Conservation (phyloP, 2,329 filamentous ascomycete genomes). For the Phialophora tarda region DNA sequence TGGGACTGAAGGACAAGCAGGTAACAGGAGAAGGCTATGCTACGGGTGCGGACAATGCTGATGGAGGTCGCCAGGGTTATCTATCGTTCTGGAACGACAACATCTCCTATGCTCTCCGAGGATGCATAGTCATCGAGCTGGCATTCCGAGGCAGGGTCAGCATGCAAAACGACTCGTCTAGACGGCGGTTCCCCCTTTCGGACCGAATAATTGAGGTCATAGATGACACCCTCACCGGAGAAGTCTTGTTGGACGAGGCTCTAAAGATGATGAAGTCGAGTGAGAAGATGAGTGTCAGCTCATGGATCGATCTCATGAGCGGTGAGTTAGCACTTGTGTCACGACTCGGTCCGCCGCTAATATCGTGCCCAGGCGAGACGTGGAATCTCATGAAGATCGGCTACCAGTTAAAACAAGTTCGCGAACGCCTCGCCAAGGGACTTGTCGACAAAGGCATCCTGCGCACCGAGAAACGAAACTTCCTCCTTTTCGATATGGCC, state of each 20-base stretch:
- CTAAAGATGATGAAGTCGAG: constrained; percentile 99
- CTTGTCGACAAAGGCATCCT: constrained; percentile 98
- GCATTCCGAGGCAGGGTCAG: constrained; percentile 94
- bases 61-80: constrained; percentile 72
- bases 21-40: constrained; percentile 56
- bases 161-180: constrained; percentile 96
- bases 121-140: constrained; percentile 97
- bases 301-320: constrained; percentile 99
- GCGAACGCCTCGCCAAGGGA: constrained; percentile 94
- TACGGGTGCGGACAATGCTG: constrained; percentile 1
- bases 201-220: constrained; percentile 96
- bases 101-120: constrained; percentile 95
- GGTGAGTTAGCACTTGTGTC: constrained; percentile 62
- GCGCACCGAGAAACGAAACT: constrained; percentile 98
- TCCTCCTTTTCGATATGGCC: constrained; percentile 99
- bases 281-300: constrained; percentile 99
- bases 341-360: constrained; percentile 6
- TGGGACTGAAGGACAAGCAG: constrained; percentile 98
- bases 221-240: constrained; percentile 93
- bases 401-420: constrained; percentile 98
- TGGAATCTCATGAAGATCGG: constrained; percentile 99
- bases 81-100: constrained; percentile 99
- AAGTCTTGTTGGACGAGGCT: constrained; percentile 95
- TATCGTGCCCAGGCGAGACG: constrained; percentile 74
- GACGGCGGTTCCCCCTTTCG: constrained; percentile 88